Evolutionary conservation across 768 basidiomycete genomes (phyloP).

Genomic region (Mrakia frigida): DNA sequence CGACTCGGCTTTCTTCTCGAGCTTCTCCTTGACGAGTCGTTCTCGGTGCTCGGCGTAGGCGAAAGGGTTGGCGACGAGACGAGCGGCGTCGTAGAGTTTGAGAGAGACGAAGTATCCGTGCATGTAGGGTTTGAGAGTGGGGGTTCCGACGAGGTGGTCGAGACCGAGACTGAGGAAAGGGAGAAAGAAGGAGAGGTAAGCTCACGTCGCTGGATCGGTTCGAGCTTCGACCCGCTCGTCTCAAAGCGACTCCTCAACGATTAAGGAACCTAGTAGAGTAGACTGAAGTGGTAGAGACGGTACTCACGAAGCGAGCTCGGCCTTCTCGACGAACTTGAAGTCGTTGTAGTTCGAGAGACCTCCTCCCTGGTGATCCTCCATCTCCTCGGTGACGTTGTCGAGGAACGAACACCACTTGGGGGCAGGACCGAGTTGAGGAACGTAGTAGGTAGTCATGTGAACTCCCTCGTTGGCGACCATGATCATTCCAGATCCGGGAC

Average conservation of each 20-base stretch:
- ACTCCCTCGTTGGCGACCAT: slow-evolving; percentile 96
- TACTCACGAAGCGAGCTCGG: slow-evolving; percentile 75
- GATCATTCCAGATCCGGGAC: slow-evolving; percentile 77
- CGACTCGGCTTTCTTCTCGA: slow-evolving; percentile 88
- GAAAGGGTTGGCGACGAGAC: slow-evolving; percentile 92
- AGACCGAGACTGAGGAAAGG: slow-evolving; percentile 69
- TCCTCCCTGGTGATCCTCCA: slow-evolving; percentile 75
- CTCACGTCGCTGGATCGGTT: slow-evolving; percentile 7
- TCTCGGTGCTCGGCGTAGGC: slow-evolving; percentile 92
- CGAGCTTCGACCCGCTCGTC: no score
- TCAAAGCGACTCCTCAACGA: no score
- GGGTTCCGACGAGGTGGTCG: slow-evolving; percentile 89
- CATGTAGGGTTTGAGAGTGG: slow-evolving; percentile 97
- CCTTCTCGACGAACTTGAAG: slow-evolving; percentile 90
- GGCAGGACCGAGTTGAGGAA: slow-evolving; percentile 93
- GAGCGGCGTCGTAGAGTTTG: slow-evolving; percentile 91
- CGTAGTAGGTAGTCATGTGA: slow-evolving; percentile 87
- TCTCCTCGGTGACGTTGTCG: slow-evolving; percentile 96
- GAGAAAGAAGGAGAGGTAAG: not conserved
- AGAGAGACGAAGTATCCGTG: slow-evolving; percentile 97
- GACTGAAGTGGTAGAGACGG: slow-evolving; percentile 21
- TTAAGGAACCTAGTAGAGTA: not conserved
- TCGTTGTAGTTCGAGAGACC: slow-evolving; percentile 77
- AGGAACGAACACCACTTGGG: slow-evolving; percentile 97
- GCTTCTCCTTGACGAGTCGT: slow-evolving; percentile 74